Conservation (phyloP, 495 filamentous ascomycete genomes). For the Apodospora peruviana region DNA sequence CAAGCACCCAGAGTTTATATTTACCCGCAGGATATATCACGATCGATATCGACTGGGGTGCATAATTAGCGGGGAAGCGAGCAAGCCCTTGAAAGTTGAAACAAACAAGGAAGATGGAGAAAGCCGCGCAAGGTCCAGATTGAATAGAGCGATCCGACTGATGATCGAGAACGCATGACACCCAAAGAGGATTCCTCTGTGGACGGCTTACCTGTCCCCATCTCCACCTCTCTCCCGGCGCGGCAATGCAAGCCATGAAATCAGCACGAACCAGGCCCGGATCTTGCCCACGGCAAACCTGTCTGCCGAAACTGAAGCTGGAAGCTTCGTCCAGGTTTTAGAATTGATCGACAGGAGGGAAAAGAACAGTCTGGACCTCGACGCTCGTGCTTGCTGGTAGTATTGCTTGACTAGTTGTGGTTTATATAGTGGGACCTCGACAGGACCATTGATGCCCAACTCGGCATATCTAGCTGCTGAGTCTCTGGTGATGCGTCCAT, state of each 20-base stretch:
- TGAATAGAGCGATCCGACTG: not conserved
- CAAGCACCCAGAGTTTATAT: conserved; percentile 5
- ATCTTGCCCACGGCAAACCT: not conserved
- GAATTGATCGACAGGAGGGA: not conserved
- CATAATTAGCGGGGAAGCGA: conserved; percentile 7
- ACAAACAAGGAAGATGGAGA: not conserved
- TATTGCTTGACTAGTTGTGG: too few species aligned
- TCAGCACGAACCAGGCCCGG: not conserved
- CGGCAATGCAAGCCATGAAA: too few species aligned
- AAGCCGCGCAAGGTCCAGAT: not conserved
- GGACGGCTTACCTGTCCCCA: too few species aligned
- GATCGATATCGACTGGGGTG: conserved; percentile 10
- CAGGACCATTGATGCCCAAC: too few species aligned
- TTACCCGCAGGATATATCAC: conserved; percentile 10
- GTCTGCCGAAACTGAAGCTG: not conserved
- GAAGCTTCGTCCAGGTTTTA: not conserved
- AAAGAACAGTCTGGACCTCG: not conserved
- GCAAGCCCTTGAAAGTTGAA: not conserved
- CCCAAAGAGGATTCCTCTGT: too few species aligned
- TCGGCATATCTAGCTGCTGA: too few species aligned
- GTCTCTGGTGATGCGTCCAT: too few species aligned
- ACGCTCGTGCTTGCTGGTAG: not conserved
- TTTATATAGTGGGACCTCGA: too few species aligned
- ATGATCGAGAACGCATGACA: too few species aligned
- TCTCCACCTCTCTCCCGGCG: too few species aligned